phyloP scores from a whole-genome alignment of 192 early-diverging fungal species.

The Podila minutissima region DNA sequence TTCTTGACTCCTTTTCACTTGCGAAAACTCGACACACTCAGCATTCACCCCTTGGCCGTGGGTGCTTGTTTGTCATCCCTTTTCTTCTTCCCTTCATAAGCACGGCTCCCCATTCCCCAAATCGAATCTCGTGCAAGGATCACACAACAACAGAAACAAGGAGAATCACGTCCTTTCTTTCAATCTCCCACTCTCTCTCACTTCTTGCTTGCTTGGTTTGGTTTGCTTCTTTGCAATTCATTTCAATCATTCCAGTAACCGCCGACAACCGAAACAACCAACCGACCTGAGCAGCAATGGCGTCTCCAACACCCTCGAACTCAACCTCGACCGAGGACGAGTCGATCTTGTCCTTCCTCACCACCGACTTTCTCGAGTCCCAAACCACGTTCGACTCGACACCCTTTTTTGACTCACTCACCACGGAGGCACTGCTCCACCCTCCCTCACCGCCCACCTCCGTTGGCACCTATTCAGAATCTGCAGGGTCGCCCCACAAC shows the following conservation, averaged over 20 bases:
- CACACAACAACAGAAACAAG: no score
- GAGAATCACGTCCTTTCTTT: neutral
- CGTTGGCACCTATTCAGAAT: conserved; percentile 44
- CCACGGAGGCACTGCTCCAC: conserved; percentile 28
- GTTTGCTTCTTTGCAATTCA: no score
- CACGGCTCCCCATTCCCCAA: neutral
- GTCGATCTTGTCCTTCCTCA: conserved; percentile 49
- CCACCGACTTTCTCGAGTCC: conserved; percentile 47
- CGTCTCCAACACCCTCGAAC: conserved; percentile 6
- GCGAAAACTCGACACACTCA: neutral
- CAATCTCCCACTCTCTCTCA: no score
- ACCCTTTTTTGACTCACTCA: conserved; percentile 32
- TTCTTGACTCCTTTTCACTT: neutral
- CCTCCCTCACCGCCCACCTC: conserved; percentile 47
- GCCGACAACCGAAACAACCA: neutral
- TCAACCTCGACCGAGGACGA: conserved; percentile 23
- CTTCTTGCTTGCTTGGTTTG: no score
- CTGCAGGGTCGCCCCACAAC: conserved; percentile 43
- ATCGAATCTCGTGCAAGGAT: neutral
- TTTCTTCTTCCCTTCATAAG: neutral
- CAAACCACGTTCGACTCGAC: conserved; percentile 39
- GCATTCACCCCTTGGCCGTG: no score
- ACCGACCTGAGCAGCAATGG: neutral
- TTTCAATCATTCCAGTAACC: neutral
- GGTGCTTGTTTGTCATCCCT: neutral